Conservation (phyloP, 2,329 filamentous ascomycete genomes). For the Coniochaeta sp. region DNA sequence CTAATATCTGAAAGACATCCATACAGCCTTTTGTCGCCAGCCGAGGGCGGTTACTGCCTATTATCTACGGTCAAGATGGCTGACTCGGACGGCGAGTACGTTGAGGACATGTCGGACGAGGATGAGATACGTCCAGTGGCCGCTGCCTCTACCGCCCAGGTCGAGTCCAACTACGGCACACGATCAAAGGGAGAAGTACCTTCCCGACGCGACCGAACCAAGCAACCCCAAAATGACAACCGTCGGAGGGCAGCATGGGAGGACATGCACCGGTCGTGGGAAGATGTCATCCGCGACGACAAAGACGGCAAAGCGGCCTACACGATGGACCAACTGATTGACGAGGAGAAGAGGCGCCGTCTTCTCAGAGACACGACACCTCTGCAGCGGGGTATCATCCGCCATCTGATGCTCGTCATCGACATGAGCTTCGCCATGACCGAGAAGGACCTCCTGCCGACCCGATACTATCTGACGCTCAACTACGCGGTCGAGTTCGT, state of each 20-base stretch:
- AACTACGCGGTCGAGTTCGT: conserved; percentile 83
- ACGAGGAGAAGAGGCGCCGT: conserved; percentile 74
- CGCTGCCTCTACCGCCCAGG: conserved; percentile 5
- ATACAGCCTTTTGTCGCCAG: neutral
- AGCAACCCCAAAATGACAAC: conserved; percentile 14
- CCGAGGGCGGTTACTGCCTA: neutral
- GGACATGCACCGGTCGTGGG: conserved; percentile 60
- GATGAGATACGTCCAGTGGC: conserved; percentile 32
- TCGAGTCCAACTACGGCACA: conserved; percentile 19
- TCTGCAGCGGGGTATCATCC: conserved; percentile 91
- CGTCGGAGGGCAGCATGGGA: conserved; percentile 52
- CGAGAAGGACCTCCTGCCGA: conserved; percentile 91
- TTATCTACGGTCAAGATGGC: conserved; percentile 41
- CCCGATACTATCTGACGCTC: conserved; percentile 73
- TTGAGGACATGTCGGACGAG: conserved; percentile 55
- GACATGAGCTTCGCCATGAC: conserved; percentile 92
- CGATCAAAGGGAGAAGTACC: conserved; percentile 15
- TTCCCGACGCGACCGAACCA: conserved; percentile 11
- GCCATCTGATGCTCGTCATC: conserved; percentile 84
- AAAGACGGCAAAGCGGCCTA: conserved; percentile 57
- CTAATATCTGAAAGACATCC: neutral
- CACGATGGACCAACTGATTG: conserved; percentile 65
- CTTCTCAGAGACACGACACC: conserved; percentile 90
- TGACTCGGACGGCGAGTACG: conserved; percentile 66
- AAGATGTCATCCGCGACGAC: conserved; percentile 67